Conservation (phyloP, 805 yeast species). For the Torulaspora indica region DNA sequence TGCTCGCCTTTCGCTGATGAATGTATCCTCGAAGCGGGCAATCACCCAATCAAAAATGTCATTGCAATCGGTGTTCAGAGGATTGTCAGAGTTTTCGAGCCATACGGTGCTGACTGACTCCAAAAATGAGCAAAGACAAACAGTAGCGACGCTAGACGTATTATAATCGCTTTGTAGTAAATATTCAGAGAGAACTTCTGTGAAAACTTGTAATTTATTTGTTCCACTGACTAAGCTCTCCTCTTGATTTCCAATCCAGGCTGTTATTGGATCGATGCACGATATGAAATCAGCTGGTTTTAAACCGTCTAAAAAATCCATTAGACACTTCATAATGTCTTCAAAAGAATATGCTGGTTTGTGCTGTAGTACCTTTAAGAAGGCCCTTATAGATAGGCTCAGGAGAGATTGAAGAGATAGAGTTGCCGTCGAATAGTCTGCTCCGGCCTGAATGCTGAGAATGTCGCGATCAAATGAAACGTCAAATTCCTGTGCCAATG, state of each 20-base stretch:
- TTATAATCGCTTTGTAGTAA: slow-evolving; percentile 21
- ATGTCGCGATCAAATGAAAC: slow-evolving; percentile 1
- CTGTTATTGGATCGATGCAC: slow-evolving; percentile 7
- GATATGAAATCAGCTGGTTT: slow-evolving; percentile 4
- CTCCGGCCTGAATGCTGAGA: background rate
- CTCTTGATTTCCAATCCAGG: slow-evolving; percentile 7
- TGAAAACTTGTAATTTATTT: slow-evolving; percentile 14
- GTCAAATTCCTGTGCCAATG: background rate
- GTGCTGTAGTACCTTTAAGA: slow-evolving; percentile 6
- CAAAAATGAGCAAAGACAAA: slow-evolving; percentile 19
- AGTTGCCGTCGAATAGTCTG: background rate
- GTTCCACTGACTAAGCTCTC: background rate
- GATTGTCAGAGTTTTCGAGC: slow-evolving; percentile 21
- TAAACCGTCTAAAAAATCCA: slow-evolving; percentile 9
- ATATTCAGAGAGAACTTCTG: slow-evolving; percentile 25
- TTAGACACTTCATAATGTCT: slow-evolving; percentile 1
- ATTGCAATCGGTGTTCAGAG: slow-evolving; percentile 40
- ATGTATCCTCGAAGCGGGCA: slow-evolving; percentile 38
- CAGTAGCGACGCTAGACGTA: slow-evolving; percentile 22
- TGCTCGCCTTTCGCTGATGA: slow-evolving; percentile 41
- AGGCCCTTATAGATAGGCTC: slow-evolving; percentile 7
- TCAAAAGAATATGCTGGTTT: background rate
- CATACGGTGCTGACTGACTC: slow-evolving; percentile 24
- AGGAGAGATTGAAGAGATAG: background rate
- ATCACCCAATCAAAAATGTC: slow-evolving; percentile 48